Conservation (phyloP, 2,329 filamentous ascomycete genomes). For the Colletotrichum gigasporum region DNA sequence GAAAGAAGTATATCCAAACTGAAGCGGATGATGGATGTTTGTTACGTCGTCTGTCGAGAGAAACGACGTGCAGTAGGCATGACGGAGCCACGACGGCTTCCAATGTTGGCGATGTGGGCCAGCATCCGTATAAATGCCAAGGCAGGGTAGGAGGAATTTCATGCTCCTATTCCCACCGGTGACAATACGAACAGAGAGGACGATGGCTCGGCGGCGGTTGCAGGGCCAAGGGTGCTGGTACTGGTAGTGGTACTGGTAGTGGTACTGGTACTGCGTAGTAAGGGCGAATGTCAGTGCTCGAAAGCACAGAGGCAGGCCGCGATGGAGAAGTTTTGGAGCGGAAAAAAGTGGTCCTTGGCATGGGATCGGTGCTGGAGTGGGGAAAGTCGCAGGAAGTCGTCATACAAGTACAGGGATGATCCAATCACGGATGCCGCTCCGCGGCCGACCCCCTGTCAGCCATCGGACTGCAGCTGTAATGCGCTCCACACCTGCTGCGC, state of each 20-base stretch:
- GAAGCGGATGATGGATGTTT: no score
- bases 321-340: conserved; percentile 18
- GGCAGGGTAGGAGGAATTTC: no score
- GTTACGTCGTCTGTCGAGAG: no score
- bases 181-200: background rate
- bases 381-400: conserved; percentile 18
- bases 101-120: no score
- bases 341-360: conserved; percentile 22
- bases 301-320: background rate
- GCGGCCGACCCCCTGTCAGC: conserved; percentile 16
- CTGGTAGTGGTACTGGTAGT: background rate
- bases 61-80: no score
- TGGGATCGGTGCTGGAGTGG: background rate
- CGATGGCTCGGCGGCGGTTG: background rate
- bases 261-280: background rate
- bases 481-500: conserved; percentile 17
- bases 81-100: no score
- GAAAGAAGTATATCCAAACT: no score
- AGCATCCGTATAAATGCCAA: no score
- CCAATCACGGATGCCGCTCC: conserved; percentile 24
- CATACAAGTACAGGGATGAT: conserved; percentile 27
- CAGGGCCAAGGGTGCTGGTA: background rate
- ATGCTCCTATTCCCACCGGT: no score
- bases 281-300: background rate
- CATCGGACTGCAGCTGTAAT: conserved; percentile 26